Conservation (phyloP, 2,329 filamentous ascomycete species). For the Drechmeria coniospora region DNA sequence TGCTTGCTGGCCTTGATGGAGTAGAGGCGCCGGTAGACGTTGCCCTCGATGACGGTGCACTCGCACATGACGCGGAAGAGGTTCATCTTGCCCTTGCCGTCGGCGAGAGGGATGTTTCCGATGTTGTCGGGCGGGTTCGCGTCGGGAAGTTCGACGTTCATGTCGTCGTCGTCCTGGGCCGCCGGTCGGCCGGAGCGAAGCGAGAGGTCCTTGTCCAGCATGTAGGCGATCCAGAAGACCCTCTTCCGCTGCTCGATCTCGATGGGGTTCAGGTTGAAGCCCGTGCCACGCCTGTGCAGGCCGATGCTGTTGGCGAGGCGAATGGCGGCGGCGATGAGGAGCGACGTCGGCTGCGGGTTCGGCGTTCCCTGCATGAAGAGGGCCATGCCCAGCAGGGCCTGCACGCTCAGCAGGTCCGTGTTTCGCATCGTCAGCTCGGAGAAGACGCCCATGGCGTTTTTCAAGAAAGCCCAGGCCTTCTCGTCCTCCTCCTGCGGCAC, state of each 20-base stretch:
- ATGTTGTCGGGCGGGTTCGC: conserved; percentile 84
- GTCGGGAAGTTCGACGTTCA: conserved; percentile 92
- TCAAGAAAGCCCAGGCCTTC: conserved; percentile 88
- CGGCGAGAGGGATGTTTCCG: conserved; percentile 79
- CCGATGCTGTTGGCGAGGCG: conserved; percentile 87
- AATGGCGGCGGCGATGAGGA: conserved; percentile 81
- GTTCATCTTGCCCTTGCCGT: conserved; percentile 87
- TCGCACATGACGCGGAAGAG: conserved; percentile 87
- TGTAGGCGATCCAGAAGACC: conserved; percentile 52
- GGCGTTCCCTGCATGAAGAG: conserved; percentile 92
- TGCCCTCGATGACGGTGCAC: conserved; percentile 81
- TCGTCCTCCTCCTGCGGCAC: conserved; percentile 83
- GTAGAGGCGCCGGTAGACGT: conserved; percentile 85
- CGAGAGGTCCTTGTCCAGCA: conserved; percentile 48
- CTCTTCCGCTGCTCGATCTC: conserved; percentile 77
- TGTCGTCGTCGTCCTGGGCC: conserved; percentile 51
- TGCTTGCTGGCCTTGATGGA: conserved; percentile 85
- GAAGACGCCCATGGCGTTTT: conserved; percentile 90
- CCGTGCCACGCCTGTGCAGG: conserved; percentile 80
- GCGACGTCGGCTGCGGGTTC: conserved; percentile 87
- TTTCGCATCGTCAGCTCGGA: conserved; percentile 91
- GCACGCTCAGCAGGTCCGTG: conserved; percentile 85
- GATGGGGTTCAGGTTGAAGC: conserved; percentile 83
- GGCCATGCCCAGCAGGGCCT: conserved; percentile 84
- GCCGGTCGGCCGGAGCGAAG: conserved; percentile 44